These are phyloP conservation scores for Suillus paluster DNA, from an alignment of 768 basidiomycete species.

Conservation along the genomic window DNA sequence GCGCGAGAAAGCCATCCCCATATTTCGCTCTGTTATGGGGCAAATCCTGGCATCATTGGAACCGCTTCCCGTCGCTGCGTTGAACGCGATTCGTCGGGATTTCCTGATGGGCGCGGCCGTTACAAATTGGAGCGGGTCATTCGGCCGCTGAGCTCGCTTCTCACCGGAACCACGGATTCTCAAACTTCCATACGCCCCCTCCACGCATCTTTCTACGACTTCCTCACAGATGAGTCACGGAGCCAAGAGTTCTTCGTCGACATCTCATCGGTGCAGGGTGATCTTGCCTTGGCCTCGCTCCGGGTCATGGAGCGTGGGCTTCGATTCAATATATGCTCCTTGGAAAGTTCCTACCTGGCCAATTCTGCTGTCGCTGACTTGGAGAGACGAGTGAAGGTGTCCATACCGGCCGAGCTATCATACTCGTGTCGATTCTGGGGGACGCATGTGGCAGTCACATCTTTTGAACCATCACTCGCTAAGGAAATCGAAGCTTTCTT, in stretches of 20 bases:
- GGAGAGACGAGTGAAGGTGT: constrained; percentile 12
- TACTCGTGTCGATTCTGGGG: constrained; percentile 39
- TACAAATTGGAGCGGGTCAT: constrained; percentile 4
- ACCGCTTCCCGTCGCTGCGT: no score
- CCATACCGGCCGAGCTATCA: constrained; percentile 29
- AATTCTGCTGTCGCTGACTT: constrained; percentile 26
- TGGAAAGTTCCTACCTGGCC: constrained; percentile 29
- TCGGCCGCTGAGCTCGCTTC: constrained; percentile 2
- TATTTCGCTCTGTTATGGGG: no score
- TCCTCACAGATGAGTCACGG: constrained; percentile 17
- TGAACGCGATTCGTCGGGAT: no score
- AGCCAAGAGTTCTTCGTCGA: constrained; percentile 18
- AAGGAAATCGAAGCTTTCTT: constrained; percentile 26
- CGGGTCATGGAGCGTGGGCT: constrained; percentile 28
- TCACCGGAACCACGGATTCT: constrained; percentile 3
- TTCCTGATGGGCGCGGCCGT: no score
- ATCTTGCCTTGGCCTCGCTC: constrained; percentile 24
- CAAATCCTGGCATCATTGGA: no score
- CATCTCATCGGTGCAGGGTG: not conserved
- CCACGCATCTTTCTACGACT: constrained; percentile 34
- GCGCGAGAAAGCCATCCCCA: no score
- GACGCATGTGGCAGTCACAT: constrained; percentile 27
- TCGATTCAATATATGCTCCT: not conserved
- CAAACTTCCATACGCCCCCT: constrained; percentile 16
- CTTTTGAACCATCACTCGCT: constrained; percentile 4